A percentile compares a stretch with the other conserved stretches of the same genome.
Conservation (phyloP, 2,329 filamentous ascomycete species). For the Cladobotryum protrusum region DNA sequence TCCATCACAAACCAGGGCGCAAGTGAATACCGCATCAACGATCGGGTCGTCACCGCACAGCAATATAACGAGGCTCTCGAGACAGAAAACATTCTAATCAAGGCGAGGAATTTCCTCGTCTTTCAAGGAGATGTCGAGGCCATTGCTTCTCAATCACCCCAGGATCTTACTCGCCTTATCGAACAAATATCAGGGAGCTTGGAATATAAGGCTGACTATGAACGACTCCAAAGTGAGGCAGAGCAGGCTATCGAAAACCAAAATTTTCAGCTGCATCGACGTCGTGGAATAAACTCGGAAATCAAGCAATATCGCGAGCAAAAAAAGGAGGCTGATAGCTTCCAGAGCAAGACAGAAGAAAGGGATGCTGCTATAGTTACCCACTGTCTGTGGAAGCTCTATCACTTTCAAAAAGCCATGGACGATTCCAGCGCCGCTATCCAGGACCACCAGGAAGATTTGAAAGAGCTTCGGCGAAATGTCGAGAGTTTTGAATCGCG, state of each 20-base stretch:
- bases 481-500: slow-evolving; percentile 77
- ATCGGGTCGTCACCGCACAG: slow-evolving; percentile 77
- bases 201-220: slow-evolving; percentile 92
- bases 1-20: slow-evolving; percentile 81
- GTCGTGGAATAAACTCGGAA: slow-evolving; percentile 92
- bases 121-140: slow-evolving; percentile 98
- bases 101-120: slow-evolving; percentile 94
- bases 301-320: slow-evolving; percentile 97
- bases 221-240: slow-evolving; percentile 76
- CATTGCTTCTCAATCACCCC: slow-evolving; percentile 90
- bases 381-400: slow-evolving; percentile 94
- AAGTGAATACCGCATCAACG: slow-evolving; percentile 97
- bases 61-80: slow-evolving; percentile 93
- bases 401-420: slow-evolving; percentile 89
- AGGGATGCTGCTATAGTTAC: slow-evolving; percentile 86
- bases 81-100: slow-evolving; percentile 93
- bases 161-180: slow-evolving; percentile 86
- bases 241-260: slow-evolving; percentile 86
- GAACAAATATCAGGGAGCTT: slow-evolving; percentile 97
- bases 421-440: slow-evolving; percentile 88
- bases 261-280: slow-evolving; percentile 78
- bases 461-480: slow-evolving; percentile 85
- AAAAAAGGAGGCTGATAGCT: slow-evolving; percentile 91
- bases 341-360: slow-evolving; percentile 83
- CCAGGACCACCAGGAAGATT: slow-evolving; percentile 85